Percentiles rank a stretch among this genome's conserved stretches.
Evolutionary conservation across 495 filamentous ascomycete species (phyloP).

Genomic region (Clohesyomyces aquaticus): DNA sequence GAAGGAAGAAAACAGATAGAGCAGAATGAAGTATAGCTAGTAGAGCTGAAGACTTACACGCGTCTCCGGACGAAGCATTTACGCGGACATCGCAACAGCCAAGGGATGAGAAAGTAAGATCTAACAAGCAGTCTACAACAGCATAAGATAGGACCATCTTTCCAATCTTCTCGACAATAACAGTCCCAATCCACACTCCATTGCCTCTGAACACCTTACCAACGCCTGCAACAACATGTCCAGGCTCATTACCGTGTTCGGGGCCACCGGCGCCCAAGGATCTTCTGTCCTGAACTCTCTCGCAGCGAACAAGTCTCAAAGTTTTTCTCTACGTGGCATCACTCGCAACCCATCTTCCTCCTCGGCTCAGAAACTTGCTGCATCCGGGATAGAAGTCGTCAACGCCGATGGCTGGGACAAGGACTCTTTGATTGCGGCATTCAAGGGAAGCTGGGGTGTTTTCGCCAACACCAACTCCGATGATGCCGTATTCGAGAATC

Average conservation of each 20-base stretch:
- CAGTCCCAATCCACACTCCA: too few species aligned
- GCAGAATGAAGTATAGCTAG: too few species aligned
- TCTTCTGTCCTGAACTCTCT: slow-evolving; percentile 28
- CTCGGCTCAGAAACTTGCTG: slow-evolving; percentile 18
- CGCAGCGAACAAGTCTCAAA: slow-evolving; percentile 6
- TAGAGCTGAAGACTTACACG: too few species aligned
- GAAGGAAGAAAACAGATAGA: too few species aligned
- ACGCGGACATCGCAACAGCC: too few species aligned
- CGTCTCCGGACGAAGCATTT: too few species aligned
- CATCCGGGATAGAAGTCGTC: slow-evolving; percentile 26
- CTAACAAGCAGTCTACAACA: too few species aligned
- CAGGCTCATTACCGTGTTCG: slow-evolving; percentile 30
- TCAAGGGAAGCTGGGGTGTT: slow-evolving; percentile 41
- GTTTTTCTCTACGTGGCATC: slow-evolving; percentile 30
- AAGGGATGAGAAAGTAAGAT: too few species aligned
- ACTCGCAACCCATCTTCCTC: slow-evolving; percentile 29
- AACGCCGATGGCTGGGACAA: slow-evolving; percentile 36
- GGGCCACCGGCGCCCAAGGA: slow-evolving; percentile 33
- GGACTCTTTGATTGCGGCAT: slow-evolving; percentile 41
- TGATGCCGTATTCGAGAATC: slow-evolving; percentile 39
- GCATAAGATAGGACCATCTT: too few species aligned
- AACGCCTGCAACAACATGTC: background rate
- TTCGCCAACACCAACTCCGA: slow-evolving; percentile 49
- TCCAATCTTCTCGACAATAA: too few species aligned
- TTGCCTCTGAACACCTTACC: background rate